Base-by-base conservation (phyloP, 768 basidiomycete genomes). In the Tylopilus vinaceipallidus region DNA sequence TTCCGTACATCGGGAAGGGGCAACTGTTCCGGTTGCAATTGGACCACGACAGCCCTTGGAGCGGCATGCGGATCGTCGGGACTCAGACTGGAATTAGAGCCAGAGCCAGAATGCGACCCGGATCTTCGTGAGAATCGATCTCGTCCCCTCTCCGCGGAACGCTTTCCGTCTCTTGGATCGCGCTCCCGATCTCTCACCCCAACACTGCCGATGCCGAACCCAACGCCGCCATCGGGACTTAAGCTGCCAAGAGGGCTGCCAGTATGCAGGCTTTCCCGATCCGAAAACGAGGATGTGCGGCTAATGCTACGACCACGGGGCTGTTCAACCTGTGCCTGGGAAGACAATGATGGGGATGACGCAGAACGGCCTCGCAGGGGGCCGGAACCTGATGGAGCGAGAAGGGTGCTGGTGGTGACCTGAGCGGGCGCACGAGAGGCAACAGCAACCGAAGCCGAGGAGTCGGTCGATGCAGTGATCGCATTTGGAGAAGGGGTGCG, bases 211-310 rank as follows among this genome's bases (percentile, higher is more conserved):
- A 60, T 62, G 12, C 64, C 61, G 9, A 68, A 57, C 19, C 67
- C 59, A 10, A 62, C 38, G 33, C 43, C 54, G 38, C 54, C 67
- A 6, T 77, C 77, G 8, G 77, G 77, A 30, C 69, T 70, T 48
- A 75, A 29, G 40, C 66, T 71, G 30, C 70, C 70, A 17, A 69
- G 37, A n/a, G 70, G 68, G 42, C 66, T 72, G 27, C 69, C 73
- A 6, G 68, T 54, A 22, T 59, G 52, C 52, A 71, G 49, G 44
- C 71, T 66, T 14, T 77, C 76, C 9, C 77, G 71, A 53, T 81
- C 81, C 43, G 78, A 79, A 37, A 80, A 80, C 2, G 82, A 79
- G 14, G 81, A 72, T 6, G 76, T 77, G 33, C 81, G 76, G 17
- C 80, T 74, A 42, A 70, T 70, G 35, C 82, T 82, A 19, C 83